These are phyloP conservation scores for Geranium incanum DNA, from an alignment of 441 rosid genomes.

Conservation along the genomic window DNA sequence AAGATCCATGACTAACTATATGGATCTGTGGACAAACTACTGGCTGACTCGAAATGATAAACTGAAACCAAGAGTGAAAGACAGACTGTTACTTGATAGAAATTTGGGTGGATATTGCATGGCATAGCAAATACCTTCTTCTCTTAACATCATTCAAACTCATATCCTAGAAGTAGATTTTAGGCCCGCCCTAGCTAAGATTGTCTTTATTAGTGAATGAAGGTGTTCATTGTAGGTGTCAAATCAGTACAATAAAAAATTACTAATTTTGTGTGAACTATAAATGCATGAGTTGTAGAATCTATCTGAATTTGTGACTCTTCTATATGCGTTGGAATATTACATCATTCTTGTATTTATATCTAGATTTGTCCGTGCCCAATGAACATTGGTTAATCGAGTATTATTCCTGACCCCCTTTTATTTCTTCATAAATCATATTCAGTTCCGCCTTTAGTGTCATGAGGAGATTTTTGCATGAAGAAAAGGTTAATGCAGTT, in stretches of 20 bases:
- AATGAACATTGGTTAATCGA: neutral
- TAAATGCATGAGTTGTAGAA: neutral
- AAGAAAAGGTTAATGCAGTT: slow-evolving; percentile 64
- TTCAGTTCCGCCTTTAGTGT: slow-evolving; percentile 55
- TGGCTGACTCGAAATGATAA: neutral
- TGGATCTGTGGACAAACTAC: neutral
- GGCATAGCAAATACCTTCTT: neutral
- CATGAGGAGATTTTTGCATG: slow-evolving; percentile 77
- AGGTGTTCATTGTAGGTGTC: neutral
- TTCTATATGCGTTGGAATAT: neutral
- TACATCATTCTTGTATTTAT: no score
- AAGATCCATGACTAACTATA: neutral
- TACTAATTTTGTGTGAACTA: neutral
- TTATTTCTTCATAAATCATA: slow-evolving; percentile 11
- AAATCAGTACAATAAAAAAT: neutral
- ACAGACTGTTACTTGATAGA: neutral
- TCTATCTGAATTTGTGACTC: no score
- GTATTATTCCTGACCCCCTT: neutral
- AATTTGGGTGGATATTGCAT: neutral
- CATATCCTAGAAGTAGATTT: no score
- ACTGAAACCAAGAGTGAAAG: neutral
- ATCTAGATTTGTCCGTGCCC: neutral
- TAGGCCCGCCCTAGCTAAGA: neutral
- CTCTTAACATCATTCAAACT: neutral
- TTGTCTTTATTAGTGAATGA: no score